Evolutionary conservation across 2,329 filamentous ascomycete genomes (phyloP), one percentile per base, ranked within the genome.

Genomic region (Aspergillus pseudoglaucus): DNA sequence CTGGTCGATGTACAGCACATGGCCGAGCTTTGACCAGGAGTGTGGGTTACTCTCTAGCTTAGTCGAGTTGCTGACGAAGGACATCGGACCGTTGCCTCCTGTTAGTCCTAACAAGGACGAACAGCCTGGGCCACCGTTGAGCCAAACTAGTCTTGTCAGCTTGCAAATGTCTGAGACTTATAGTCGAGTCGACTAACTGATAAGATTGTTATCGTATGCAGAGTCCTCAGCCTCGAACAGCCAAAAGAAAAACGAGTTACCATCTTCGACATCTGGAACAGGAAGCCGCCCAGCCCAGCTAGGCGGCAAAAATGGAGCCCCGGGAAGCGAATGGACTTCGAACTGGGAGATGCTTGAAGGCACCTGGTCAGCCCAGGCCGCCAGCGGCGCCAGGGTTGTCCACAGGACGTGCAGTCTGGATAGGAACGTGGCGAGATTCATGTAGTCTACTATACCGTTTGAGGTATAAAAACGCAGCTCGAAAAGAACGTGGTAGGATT

Each of bases 171-270:
- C 1, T 22, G 17, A 6, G 22, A 3, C 7, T 5, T 18, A 6
- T 3, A 2, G 6, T 37, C 10, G 33, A n/a, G 14, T 37, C 33
- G 9, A 53, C 64, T 48, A 25, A 68, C 66, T 60, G 45, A 68
- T 67, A 4, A 68, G 45, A 18, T 66, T 59, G 17, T 67, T 59
- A 49, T 66, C 56, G 14, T 66, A 61, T 7, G 41, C 41, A 6
- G 42, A 20, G 18, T 64, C 50, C 47, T 69, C 64, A 15, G 64
- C 46, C 45, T 65, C 50, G 46, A 68, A 65, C 3, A 69, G 51
- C 65, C 65, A 69, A 42, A 69, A 70, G 47, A 70, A 70, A 14
- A 68, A 50, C 9, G 59, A 49, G 41, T 66, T 67, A 14, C 61
- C 65, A 9, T 53, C 37, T 10, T 57, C 44, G 6, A 50, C 49